Percentiles rank a stretch among this genome's conserved stretches.
phyloP scores from a whole-genome alignment of 179 eudicot species.

The Nepenthes alata region DNA sequence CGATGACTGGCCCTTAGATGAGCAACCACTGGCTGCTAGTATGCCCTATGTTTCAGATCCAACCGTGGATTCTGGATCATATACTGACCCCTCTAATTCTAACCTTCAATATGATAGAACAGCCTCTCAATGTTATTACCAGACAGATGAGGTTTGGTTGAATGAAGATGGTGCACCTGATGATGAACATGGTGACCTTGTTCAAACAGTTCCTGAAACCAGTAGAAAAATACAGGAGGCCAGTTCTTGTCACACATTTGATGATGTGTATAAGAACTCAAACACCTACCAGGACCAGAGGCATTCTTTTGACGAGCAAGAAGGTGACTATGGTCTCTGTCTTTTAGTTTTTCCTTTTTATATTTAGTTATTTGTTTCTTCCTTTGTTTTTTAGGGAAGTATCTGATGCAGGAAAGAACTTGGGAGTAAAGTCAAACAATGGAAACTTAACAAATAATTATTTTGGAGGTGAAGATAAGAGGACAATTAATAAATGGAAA shows the following conservation, averaged over 20 bases:
- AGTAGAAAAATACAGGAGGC: slow-evolving; percentile 38
- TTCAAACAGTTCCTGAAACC: slow-evolving; percentile 32
- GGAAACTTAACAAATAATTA: too few relatives aligned
- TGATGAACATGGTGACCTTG: slow-evolving; percentile 19
- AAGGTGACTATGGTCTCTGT: slow-evolving; percentile 33
- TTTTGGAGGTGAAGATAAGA: too few relatives aligned
- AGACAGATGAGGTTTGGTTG: slow-evolving; percentile 23
- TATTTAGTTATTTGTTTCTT: too few relatives aligned
- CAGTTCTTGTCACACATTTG: slow-evolving; percentile 32
- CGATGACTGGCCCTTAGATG: slow-evolving; percentile 71
- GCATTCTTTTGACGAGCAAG: slow-evolving; percentile 23
- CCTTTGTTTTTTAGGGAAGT: too few relatives aligned
- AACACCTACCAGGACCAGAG: slow-evolving; percentile 41
- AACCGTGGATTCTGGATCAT: slow-evolving; percentile 30
- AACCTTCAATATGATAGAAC: slow-evolving; percentile 16
- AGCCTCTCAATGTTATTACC: slow-evolving; percentile 22
- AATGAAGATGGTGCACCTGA: slow-evolving; percentile 28
- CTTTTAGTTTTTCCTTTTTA: not conserved
- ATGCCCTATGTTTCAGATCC: slow-evolving; percentile 33
- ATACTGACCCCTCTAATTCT: slow-evolving; percentile 24
- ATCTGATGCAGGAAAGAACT: too few relatives aligned
- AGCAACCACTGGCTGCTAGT: slow-evolving; percentile 39
- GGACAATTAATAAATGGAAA: too few relatives aligned
- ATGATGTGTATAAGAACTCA: slow-evolving; percentile 31
- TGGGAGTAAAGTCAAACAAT: too few relatives aligned